phyloP scores from a whole-genome alignment of 108 stramenopile genomes.

The Heterococcus sp. region DNA sequence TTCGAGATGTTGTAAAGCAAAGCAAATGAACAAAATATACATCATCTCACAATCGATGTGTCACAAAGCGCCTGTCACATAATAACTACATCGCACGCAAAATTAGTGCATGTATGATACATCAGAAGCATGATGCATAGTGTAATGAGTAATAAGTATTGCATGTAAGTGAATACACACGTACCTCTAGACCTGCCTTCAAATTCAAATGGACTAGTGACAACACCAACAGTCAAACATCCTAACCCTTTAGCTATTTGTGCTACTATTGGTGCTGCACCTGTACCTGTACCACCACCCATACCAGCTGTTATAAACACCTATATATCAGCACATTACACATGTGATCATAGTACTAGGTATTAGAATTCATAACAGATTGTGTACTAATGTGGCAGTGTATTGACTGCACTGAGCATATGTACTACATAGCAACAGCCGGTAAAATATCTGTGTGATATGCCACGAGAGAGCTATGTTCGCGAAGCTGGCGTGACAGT shows the following conservation, averaged over 20 bases:
- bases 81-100: no score
- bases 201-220: constrained; percentile 76
- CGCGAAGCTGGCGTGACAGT: no score
- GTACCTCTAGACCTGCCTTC: constrained; percentile 57
- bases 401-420: neutral
- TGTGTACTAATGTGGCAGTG: neutral
- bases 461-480: neutral
- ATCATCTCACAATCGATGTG: no score
- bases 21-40: no score
- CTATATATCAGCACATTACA: no score
- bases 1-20: no score
- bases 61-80: no score
- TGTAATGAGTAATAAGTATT: no score
- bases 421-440: neutral
- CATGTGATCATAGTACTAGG: neutral
- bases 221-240: constrained; percentile 74
- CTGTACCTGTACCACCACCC: constrained; percentile 79
- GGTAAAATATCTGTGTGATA: neutral
- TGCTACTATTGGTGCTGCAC: constrained; percentile 73
- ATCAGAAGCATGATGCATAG: no score
- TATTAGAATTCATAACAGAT: neutral
- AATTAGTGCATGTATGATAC: no score
- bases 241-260: constrained; percentile 48
- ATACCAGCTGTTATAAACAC: constrained; percentile 56
- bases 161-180: no score